Evolutionary conservation across 83 land plant genomes (phyloP).

Genomic region (Picea engelmannii): DNA sequence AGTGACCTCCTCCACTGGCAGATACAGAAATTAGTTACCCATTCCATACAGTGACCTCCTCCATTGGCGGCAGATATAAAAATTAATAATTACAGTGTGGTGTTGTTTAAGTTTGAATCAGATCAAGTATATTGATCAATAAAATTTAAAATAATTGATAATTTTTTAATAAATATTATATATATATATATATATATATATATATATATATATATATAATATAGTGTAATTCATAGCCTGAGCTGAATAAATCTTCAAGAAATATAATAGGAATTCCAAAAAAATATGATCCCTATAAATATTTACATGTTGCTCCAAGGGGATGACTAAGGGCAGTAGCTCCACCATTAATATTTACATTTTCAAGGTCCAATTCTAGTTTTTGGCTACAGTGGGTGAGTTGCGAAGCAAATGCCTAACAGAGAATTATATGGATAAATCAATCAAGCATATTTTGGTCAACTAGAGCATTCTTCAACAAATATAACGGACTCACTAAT

Average conservation of each 20-base stretch:
- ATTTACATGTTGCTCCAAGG: slow-evolving; percentile 83
- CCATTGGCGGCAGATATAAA: too few relatives aligned
- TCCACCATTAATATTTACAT: slow-evolving; percentile 95
- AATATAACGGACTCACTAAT: neutral
- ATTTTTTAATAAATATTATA: too few relatives aligned
- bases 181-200: too few relatives aligned
- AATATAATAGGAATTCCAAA: neutral
- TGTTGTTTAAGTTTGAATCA: too few relatives aligned
- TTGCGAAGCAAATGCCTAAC: slow-evolving; percentile 92
- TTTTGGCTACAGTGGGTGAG: slow-evolving; percentile 74
- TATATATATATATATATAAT: too few relatives aligned
- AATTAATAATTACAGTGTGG: too few relatives aligned
- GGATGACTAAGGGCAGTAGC: slow-evolving; percentile 96
- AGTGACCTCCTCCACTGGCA: too few relatives aligned
- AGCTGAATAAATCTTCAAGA: neutral
- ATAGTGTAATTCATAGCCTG: neutral
- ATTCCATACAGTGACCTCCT: too few relatives aligned
- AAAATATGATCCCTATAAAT: neutral
- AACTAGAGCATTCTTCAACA: neutral
- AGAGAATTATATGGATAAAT: neutral
- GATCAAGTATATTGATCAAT: too few relatives aligned
- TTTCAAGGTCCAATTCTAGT: slow-evolving; percentile 71
- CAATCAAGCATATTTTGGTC: neutral
- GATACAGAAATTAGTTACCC: too few relatives aligned
- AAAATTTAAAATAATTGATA: too few relatives aligned